Evolutionary conservation across 2,329 filamentous ascomycete species (phyloP), one percentile per base, ranked within the genome.

Genomic region (Ophiocordyceps unilateralis): DNA sequence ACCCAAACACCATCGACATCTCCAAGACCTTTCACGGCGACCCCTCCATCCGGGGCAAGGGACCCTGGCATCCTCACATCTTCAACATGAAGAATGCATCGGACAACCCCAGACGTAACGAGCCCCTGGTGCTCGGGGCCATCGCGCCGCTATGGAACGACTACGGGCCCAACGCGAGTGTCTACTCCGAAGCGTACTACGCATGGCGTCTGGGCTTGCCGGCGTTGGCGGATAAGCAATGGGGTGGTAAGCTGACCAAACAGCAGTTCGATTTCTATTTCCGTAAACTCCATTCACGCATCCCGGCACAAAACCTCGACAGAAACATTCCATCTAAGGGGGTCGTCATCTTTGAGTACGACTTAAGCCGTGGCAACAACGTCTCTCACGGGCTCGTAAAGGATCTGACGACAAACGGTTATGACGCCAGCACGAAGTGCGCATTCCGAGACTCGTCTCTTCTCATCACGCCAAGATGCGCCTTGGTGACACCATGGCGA

Each of bases 1-100:
- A 64, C 65, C 1, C 66, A 1, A 59, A 66, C 36, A 55, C 58
- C 5, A 61, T 74, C 43, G 67, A 73, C 48, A 55, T 67, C 39
- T 57, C 61, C 1, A 61, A 62, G 6, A 44, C 47, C 11, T 55
- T 54, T 24, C 57, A 67, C 26, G 51, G 50, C 6, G 43, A 45
- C n/a, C 43, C 48, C 17, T 47, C n/a, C n/a, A n/a, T n/a, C n/a
- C n/a, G 48, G 1, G 48, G 46, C 19, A 44, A 42, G 5, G 32
- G 44, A 0, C 38, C 48, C 6, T 54, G 50, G 43, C 44, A 48
- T 22, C 52, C 53, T 4, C 45, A 52, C 41, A 48, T 55, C 26
- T 54, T 55, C 23, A 51, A 50, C 41, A 40, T 41, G 17, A 45
- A 37, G 4, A 49, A 51, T 12, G 40, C 44, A 2, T 23, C 46